These are phyloP conservation scores for Cladosporium velox DNA, from an alignment of 2,329 filamentous ascomycete genomes.

Conservation along the genomic window DNA sequence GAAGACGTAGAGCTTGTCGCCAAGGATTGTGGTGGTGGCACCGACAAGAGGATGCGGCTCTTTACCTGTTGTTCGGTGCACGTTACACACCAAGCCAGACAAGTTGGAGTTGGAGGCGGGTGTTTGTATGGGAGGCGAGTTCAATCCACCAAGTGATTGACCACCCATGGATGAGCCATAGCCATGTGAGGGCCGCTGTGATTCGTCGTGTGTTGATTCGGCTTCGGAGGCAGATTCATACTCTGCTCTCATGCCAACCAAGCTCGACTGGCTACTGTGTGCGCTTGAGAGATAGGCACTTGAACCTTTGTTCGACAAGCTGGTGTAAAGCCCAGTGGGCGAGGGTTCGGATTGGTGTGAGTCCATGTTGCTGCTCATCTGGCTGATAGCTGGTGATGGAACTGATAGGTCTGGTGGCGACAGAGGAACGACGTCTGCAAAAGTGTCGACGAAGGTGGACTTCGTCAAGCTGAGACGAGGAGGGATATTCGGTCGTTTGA, in stretches of 20 bases:
- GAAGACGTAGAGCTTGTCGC: constrained; percentile 96
- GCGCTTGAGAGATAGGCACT: constrained; percentile 43
- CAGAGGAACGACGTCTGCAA: constrained; percentile 29
- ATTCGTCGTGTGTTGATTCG: constrained; percentile 34
- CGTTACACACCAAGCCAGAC: constrained; percentile 68
- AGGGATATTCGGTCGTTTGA: constrained; percentile 41
- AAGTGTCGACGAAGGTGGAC: constrained; percentile 30
- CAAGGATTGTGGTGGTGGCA: constrained; percentile 90
- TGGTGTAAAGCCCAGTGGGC: constrained; percentile 44
- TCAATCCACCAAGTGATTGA: constrained; percentile 56
- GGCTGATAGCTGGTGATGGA: constrained; percentile 45
- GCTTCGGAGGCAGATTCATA: constrained; percentile 45
- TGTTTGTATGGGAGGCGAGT: constrained; percentile 35
- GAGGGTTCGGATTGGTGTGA: constrained; percentile 49
- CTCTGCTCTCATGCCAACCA: constrained; percentile 44
- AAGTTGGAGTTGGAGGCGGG: constrained; percentile 57
- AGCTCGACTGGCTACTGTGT: constrained; percentile 50
- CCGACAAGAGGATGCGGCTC: constrained; percentile 91
- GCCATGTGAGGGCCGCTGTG: constrained; percentile 31
- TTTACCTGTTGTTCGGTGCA: constrained; percentile 80
- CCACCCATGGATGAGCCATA: constrained; percentile 50
- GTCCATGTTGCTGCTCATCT: constrained; percentile 51
- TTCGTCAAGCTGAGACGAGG: constrained; percentile 29
- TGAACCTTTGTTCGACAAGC: constrained; percentile 38
- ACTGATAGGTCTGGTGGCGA: constrained; percentile 45